Evolutionary conservation across 768 basidiomycete genomes (phyloP).

Genomic region (Tylopilus plumbeoviolaceoides): DNA sequence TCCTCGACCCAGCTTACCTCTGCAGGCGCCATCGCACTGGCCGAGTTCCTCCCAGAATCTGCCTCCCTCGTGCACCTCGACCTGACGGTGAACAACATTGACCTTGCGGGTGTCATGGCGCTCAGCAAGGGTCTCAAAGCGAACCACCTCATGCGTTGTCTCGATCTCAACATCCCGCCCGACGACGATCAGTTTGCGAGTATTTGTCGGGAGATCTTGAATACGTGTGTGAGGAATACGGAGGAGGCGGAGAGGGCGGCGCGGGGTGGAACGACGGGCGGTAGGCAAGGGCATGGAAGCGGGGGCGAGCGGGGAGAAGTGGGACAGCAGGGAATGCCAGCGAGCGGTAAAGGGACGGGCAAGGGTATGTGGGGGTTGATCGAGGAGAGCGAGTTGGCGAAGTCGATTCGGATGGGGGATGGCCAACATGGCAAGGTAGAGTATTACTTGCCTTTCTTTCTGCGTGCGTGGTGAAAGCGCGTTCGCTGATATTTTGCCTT

Average conservation of each 20-base stretch:
- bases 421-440: constrained; percentile 40
- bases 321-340: constrained; percentile 18
- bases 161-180: constrained; percentile 90
- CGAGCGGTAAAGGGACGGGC: constrained; percentile 49
- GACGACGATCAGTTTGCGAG: constrained; percentile 78
- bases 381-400: constrained; percentile 79
- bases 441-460: constrained; percentile 18
- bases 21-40: constrained; percentile 87
- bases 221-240: constrained; percentile 89
- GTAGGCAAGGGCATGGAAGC: neutral
- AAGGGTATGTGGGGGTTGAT: constrained; percentile 84
- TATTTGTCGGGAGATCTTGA: constrained; percentile 86
- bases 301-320: constrained; percentile 9
- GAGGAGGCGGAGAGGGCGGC: constrained; percentile 66
- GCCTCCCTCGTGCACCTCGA: constrained; percentile 87
- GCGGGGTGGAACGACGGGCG: neutral
- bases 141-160: constrained; percentile 83
- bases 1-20: constrained; percentile 78
- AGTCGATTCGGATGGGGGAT: constrained; percentile 51
- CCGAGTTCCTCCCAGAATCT: constrained; percentile 94
- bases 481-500: neutral
- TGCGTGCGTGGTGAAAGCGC: neutral
- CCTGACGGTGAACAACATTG: constrained; percentile 76
- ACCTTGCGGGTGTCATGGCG: constrained; percentile 91
- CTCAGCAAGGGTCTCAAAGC: constrained; percentile 80